These are phyloP conservation scores for Termitomyces sp. DNA, from an alignment of 768 basidiomycete species.

Conservation along the genomic window DNA sequence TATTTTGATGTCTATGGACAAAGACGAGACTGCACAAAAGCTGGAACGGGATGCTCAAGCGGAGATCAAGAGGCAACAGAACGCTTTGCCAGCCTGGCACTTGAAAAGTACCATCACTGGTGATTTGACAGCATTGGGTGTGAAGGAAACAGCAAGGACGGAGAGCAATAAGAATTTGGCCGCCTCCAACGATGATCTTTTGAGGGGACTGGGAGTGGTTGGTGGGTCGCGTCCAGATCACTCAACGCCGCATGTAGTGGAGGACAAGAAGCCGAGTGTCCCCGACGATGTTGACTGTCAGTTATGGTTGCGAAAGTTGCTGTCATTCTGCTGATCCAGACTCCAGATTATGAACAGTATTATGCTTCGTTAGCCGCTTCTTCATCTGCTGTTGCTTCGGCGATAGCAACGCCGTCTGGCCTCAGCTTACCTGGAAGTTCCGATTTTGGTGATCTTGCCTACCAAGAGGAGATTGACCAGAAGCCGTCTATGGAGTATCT, in stretches of 20 bases:
- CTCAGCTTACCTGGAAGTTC: conserved; percentile 38
- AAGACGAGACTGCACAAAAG: conserved; percentile 71
- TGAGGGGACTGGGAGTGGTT: conserved; percentile 61
- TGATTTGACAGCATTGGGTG: conserved; percentile 81
- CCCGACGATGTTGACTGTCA: conserved; percentile 62
- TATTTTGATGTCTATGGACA: conserved; percentile 86
- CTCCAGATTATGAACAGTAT: conserved; percentile 72
- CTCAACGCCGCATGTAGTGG: conserved; percentile 13
- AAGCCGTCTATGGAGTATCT: conserved; percentile 64
- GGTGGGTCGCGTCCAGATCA: conserved; percentile 35
- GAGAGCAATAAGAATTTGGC: conserved; percentile 23
- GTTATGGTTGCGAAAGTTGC: conserved; percentile 17
- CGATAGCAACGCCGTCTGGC: conserved; percentile 56
- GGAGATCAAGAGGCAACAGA: conserved; percentile 83
- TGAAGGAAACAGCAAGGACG: conserved; percentile 61
- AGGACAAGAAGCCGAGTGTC: conserved; percentile 25
- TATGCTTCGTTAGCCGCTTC: conserved; percentile 73
- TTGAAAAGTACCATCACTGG: conserved; percentile 93
- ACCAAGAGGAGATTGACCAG: conserved; percentile 63
- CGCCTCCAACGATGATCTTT: conserved; percentile 64
- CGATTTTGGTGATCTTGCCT: conserved; percentile 44
- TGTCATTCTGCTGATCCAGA: not conserved
- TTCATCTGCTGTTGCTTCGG: conserved; percentile 46
- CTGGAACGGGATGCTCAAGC: conserved; percentile 76
- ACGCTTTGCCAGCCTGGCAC: conserved; percentile 92